A percentile compares a stretch with the other conserved stretches of the same genome.
phyloP scores from a whole-genome alignment of 2,329 filamentous ascomycete species.

The Ascochyta viciae-villosae region DNA sequence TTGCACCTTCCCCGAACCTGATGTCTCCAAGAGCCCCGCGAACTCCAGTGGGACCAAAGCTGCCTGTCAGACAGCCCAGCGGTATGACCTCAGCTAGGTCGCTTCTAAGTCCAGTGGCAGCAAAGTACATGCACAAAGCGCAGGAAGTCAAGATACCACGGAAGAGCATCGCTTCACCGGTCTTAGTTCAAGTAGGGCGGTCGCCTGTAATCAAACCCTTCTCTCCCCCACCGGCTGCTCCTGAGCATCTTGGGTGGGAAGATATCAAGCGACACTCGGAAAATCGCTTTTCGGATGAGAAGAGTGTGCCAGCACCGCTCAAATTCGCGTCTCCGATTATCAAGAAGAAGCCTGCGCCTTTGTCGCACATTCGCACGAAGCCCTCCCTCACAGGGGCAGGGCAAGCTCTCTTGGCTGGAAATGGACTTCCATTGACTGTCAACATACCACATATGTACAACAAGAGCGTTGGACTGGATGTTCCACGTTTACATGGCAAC shows the following conservation, averaged over 20 bases:
- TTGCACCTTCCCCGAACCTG: constrained; percentile 28
- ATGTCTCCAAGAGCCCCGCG: constrained; percentile 33
- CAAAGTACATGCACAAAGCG: constrained; percentile 13
- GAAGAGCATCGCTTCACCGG: constrained; percentile 13
- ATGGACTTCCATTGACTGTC: constrained; percentile 32
- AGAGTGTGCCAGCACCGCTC: constrained; percentile 15
- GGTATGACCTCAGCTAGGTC: constrained; percentile 10
- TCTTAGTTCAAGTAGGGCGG: constrained; percentile 12
- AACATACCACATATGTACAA: constrained; percentile 26
- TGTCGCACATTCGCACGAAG: constrained; percentile 20
- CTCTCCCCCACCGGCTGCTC: constrained; percentile 17
- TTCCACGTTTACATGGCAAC: constrained; percentile 19
- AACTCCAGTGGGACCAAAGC: constrained; percentile 14
- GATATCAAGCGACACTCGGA: constrained; percentile 33
- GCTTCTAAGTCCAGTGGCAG: constrained; percentile 12
- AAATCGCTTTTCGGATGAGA: constrained; percentile 10
- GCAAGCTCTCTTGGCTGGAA: constrained; percentile 22
- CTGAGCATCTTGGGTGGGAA: constrained; percentile 37
- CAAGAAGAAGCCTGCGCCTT: constrained; percentile 23
- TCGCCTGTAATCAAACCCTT: constrained; percentile 13
- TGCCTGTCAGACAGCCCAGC: constrained; percentile 14
- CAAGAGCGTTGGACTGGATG: constrained; percentile 26
- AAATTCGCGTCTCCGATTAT: constrained; percentile 11
- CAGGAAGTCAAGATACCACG: constrained; percentile 16
- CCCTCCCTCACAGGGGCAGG: constrained; percentile 27